Percentiles rank a stretch among this genome's conserved stretches.
These are phyloP conservation scores for Globisporangium cylindrosporum DNA, from an alignment of 352 stramenopile species.

Conservation along the genomic window DNA sequence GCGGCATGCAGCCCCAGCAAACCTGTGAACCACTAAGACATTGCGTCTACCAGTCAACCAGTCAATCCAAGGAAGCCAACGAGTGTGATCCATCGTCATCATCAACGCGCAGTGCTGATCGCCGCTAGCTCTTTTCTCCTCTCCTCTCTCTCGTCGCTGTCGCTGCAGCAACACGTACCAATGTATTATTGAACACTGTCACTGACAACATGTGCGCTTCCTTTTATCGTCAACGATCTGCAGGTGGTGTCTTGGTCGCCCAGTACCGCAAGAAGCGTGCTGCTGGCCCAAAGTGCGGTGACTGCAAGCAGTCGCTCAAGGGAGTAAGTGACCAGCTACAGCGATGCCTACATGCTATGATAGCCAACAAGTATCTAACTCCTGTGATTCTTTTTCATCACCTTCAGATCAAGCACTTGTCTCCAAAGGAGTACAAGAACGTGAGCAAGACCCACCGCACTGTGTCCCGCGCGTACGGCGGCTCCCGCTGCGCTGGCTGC, in stretches of 20 bases:
- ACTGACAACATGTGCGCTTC: constrained; percentile 1
- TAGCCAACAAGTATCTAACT: background rate
- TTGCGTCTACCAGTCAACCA: background rate
- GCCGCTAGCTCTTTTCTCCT: background rate
- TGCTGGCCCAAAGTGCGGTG: constrained; percentile 94
- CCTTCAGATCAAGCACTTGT: constrained; percentile 81
- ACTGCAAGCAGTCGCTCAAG: constrained; percentile 93
- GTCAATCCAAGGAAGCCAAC: background rate
- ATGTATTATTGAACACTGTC: background rate
- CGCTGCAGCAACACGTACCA: background rate
- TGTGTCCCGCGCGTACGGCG: constrained; percentile 96
- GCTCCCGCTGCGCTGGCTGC: constrained; percentile 91
- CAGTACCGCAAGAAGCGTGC: constrained; percentile 95
- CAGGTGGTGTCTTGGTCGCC: constrained; percentile 89
- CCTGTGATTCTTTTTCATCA: constrained; percentile 4
- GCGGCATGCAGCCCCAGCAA: background rate
- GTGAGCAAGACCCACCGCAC: constrained; percentile 91
- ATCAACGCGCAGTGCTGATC: background rate
- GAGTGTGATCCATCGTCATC: background rate
- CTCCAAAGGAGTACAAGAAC: constrained; percentile 76
- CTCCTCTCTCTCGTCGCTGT: background rate
- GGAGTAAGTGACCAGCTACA: constrained; percentile 27
- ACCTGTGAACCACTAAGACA: background rate
- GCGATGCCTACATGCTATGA: background rate
- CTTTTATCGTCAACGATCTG: background rate